Evolutionary conservation across 192 early-diverging fungal genomes (phyloP).

Genomic region (Paraglomus occultum): DNA sequence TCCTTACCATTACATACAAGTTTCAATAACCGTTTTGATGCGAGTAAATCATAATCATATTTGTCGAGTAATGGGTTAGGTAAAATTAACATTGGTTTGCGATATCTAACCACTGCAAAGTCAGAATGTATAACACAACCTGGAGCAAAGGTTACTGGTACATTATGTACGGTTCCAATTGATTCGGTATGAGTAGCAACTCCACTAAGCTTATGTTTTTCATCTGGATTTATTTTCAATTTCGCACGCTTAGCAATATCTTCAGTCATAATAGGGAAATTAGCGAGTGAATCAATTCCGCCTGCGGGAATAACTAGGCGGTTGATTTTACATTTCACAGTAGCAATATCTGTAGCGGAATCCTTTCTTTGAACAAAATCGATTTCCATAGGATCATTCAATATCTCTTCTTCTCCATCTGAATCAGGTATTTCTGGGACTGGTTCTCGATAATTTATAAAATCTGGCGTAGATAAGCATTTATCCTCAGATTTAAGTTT

Average conservation of each 20-base stretch:
- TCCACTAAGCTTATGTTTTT: constrained; percentile 5
- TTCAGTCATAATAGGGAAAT: not conserved
- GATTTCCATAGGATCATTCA: not conserved
- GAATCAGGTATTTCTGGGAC: constrained; percentile 4
- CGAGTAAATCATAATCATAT: too few relatives aligned
- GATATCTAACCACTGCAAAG: not conserved
- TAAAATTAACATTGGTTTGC: constrained; percentile 10
- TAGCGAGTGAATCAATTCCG: not conserved
- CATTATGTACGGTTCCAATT: not conserved
- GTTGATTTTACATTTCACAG: constrained; percentile 5
- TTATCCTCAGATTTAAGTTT: constrained; percentile 9
- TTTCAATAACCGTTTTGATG: too few relatives aligned
- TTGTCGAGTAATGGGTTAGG: constrained; percentile 13
- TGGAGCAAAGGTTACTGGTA: not conserved
- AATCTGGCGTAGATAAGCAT: not conserved
- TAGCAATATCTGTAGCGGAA: not conserved
- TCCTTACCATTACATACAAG: not conserved
- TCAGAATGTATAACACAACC: not conserved
- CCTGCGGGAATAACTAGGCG: constrained; percentile 7
- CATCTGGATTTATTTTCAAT: not conserved
- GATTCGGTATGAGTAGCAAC: constrained; percentile 5
- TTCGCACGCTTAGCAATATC: constrained; percentile 6
- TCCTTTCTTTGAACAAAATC: constrained; percentile 22
- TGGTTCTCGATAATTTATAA: constrained; percentile 5
- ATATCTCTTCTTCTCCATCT: not conserved